Evolutionary conservation across 2,329 filamentous ascomycete genomes (phyloP).

Genomic region (Sphaerostilbella broomeana): DNA sequence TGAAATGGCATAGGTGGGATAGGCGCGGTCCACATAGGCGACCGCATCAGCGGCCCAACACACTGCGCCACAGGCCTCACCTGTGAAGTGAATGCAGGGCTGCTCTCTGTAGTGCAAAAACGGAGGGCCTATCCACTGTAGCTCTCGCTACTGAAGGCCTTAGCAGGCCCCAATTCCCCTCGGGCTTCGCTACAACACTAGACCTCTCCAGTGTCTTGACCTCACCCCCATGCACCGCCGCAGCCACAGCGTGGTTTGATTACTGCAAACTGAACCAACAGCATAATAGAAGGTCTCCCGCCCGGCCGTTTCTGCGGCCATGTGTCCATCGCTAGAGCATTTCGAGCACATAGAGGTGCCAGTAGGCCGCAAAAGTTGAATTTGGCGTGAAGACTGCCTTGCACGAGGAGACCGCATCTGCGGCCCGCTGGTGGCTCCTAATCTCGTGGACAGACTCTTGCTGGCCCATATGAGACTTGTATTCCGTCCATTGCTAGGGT

Average conservation of each 20-base stretch:
- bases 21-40: conserved; percentile 6
- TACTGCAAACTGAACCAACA: conserved; percentile 11
- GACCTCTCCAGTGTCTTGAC: neutral
- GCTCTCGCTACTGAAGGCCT: no score
- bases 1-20: neutral
- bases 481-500: neutral
- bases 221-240: neutral
- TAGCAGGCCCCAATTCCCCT: no score
- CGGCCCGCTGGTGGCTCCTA: conserved; percentile 4
- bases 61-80: conserved; percentile 12
- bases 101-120: neutral
- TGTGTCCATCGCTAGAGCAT: conserved; percentile 3
- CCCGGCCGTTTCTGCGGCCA: conserved; percentile 15
- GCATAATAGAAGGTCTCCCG: conserved; percentile 3
- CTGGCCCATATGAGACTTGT: neutral
- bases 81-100: neutral
- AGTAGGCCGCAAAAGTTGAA: neutral
- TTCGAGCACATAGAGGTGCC: no score
- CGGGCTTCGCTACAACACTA: conserved; percentile 4
- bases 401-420: conserved; percentile 5
- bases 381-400: conserved; percentile 11
- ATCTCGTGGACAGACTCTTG: neutral
- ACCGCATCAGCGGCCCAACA: conserved; percentile 9
- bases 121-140: no score
- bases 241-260: conserved; percentile 3